Evolutionary conservation across 208 protist species (phyloP), one percentile per base, ranked within the genome.

Genomic region (Borovskyia barvae): DNA sequence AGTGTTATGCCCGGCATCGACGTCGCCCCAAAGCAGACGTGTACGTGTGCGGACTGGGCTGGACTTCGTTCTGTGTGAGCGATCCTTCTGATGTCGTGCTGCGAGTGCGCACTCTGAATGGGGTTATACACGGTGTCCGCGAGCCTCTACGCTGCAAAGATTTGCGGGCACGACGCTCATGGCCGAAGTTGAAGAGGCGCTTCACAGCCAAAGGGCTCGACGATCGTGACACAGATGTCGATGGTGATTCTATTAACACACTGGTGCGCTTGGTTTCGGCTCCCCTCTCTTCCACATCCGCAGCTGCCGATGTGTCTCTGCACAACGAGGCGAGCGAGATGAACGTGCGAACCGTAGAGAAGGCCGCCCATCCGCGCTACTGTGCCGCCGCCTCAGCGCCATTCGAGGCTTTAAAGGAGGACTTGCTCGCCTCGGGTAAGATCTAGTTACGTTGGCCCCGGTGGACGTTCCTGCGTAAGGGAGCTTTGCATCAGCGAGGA

Each of bases 1-100:
- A 96, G 57, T 96, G 90, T 67, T 95, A 92, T 59, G 47, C 36
- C 5, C 62, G 76, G 35, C 85, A 96, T 58, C 79, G 80, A 2
- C 74, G 75, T 17, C 74, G 80, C 0, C 90, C 90, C 17, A 94
- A 94, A 71, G 90, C 90, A 9, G 90, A 96, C 55, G 26, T 96
- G 5, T 96, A 96, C 67, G 72, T 96, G 22, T 93, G 87, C 54
- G 90, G 90, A 19, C 72, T 96, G 17, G 90, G 90, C 24, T 96
- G 90, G 90, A 66, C 64, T 6, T 80, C 85, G 3, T 94, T 96
- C 49, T 94, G 86, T 51, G 87, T 94, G 20, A 78, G 68, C 57
- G 80, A 89, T 57, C 60, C 85, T 0, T 59, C 72, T 6, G 90
- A 96, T 61, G 90, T 96, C 11, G 87, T 96, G 33, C 68, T 96